phyloP scores from a whole-genome alignment of 768 basidiomycete genomes.

The Sistotremastrum niveocremeum region DNA sequence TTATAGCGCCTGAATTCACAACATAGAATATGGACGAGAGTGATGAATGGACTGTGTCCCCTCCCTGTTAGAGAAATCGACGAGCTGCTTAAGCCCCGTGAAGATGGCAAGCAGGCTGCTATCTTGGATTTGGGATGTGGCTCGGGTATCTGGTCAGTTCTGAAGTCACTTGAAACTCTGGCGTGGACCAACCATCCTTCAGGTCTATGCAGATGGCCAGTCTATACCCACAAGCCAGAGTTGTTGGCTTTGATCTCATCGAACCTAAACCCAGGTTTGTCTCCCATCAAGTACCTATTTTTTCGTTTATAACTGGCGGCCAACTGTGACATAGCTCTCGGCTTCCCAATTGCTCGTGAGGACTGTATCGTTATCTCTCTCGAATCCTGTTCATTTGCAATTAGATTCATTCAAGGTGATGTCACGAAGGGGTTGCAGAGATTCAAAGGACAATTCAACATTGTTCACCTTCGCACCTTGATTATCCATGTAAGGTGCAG shows the following conservation, averaged over 20 bases:
- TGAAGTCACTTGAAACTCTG: neutral
- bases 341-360: neutral
- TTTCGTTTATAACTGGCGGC: neutral
- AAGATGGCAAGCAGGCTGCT: constrained; percentile 2
- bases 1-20: constrained; percentile 14
- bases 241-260: constrained; percentile 17
- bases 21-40: constrained; percentile 14
- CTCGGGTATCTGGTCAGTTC: constrained; percentile 17
- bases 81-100: constrained; percentile 4
- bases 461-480: constrained; percentile 18
- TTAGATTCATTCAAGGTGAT: constrained; percentile 15
- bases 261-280: constrained; percentile 9
- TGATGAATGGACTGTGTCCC: constrained; percentile 17
- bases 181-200: neutral
- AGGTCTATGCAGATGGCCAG: constrained; percentile 18
- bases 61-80: constrained; percentile 6
- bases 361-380: neutral
- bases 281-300: neutral
- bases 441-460: constrained; percentile 10
- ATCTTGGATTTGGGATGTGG: constrained; percentile 19
- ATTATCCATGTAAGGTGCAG: constrained; percentile 12
- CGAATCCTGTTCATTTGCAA: neutral
- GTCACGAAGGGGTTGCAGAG: constrained; percentile 10
- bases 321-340: neutral
- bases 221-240: constrained; percentile 10